Conservation (phyloP, 2,329 filamentous ascomycete species). For the Amylocarpus encephaloides region DNA sequence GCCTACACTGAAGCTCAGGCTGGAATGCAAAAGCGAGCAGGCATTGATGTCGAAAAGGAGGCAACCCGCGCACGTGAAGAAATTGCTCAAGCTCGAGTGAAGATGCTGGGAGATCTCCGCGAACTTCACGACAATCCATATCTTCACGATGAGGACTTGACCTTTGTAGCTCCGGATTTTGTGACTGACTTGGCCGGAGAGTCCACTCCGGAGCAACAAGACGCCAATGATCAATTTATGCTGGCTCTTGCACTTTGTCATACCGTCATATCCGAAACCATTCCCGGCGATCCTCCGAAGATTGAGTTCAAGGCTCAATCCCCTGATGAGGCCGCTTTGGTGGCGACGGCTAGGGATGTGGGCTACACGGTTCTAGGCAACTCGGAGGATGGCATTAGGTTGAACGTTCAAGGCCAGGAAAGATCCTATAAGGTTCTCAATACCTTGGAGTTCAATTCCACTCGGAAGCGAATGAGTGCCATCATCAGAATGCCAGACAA, state of each 20-base stretch:
- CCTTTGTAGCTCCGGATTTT: conserved; percentile 87
- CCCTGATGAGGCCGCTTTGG: conserved; percentile 90
- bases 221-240: conserved; percentile 86
- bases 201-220: conserved; percentile 68
- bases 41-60: conserved; percentile 80
- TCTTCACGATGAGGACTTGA: conserved; percentile 80
- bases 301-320: conserved; percentile 97
- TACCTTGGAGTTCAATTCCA: conserved; percentile 95
- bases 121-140: conserved; percentile 84
- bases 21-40: conserved; percentile 88
- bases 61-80: conserved; percentile 64
- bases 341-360: conserved; percentile 89
- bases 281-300: conserved; percentile 81
- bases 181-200: conserved; percentile 75
- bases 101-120: conserved; percentile 67
- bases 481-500: conserved; percentile 93
- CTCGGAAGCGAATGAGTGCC: conserved; percentile 93
- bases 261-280: conserved; percentile 86
- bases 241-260: conserved; percentile 91
- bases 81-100: conserved; percentile 70
- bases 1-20: conserved; percentile 96
- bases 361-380: conserved; percentile 88
- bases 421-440: conserved; percentile 82
- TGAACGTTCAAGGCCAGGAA: conserved; percentile 85
- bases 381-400: conserved; percentile 69